Conservation (phyloP, 1,139 yeast genomes). For the Yamadazyma epiphylla region DNA sequence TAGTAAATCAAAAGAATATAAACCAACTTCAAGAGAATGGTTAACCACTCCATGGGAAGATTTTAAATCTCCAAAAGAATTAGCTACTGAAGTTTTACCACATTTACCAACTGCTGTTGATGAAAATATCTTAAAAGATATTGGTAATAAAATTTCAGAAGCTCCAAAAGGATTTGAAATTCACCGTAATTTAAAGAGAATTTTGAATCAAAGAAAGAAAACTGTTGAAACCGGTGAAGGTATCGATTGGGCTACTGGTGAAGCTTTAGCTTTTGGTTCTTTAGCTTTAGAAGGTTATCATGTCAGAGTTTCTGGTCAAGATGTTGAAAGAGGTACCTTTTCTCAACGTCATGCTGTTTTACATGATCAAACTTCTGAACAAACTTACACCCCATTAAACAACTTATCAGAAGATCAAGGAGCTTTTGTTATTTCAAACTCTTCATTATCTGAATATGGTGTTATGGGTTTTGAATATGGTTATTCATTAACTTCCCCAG, state of each 20-base stretch:
- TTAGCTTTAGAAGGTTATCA: constrained; percentile 91
- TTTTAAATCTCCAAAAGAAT: constrained; percentile 95
- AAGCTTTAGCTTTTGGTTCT: constrained; percentile 95
- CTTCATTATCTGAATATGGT: constrained; percentile 98
- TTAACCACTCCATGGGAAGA: constrained; percentile 98
- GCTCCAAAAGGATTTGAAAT: constrained; percentile 89
- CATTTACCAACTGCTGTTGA: constrained; percentile 94
- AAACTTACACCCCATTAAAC: constrained; percentile 79
- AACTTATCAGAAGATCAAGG: constrained; percentile 79
- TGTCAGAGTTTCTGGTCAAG: constrained; percentile 98
- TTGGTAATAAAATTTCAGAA: constrained; percentile 75
- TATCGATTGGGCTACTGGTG: constrained; percentile 99
- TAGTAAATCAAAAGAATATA: constrained; percentile 80
- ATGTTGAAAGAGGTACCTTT: constrained; percentile 99
- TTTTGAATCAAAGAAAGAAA: constrained; percentile 82
- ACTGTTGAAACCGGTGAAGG: constrained; percentile 86
- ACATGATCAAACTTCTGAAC: constrained; percentile 90
- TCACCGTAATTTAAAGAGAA: constrained; percentile 96
- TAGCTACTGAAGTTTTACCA: constrained; percentile 92
- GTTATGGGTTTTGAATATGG: constrained; percentile 99
- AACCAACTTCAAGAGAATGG: constrained; percentile 96
- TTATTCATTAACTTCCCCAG: constrained; percentile 95
- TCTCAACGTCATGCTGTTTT: constrained; percentile 99
- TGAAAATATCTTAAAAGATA: constrained; percentile 63
- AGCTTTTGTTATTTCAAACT: constrained; percentile 84